Conservation (phyloP, 345 rosid genomes). For the Ricinus communis region DNA sequence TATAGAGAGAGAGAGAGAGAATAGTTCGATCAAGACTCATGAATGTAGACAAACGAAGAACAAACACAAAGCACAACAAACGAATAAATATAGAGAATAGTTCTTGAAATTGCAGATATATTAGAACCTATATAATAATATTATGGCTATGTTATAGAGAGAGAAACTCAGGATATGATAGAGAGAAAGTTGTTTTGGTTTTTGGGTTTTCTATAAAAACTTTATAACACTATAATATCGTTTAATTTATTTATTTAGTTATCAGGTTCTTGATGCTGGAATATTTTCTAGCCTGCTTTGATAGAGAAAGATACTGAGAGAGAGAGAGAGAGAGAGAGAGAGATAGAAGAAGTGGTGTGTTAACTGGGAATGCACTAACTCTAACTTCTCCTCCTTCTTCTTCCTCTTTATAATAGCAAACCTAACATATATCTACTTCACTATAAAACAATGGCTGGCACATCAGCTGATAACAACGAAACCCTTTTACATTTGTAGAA, state of each 20-base stretch:
- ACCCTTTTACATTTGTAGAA: not conserved
- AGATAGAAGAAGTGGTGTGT: constrained; percentile 19
- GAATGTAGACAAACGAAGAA: constrained; percentile 34
- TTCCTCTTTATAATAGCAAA: not conserved
- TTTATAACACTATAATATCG: too few species aligned
- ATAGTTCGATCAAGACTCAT: constrained; percentile 17
- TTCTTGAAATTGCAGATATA: constrained; percentile 22
- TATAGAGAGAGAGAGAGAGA: too few species aligned
- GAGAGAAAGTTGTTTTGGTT: too few species aligned
- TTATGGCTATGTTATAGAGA: constrained; percentile 14
- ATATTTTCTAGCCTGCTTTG: constrained; percentile 6
- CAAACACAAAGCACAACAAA: constrained; percentile 36
- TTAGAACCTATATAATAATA: constrained; percentile 24
- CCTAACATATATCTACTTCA: not conserved
- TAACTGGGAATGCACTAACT: constrained; percentile 33
- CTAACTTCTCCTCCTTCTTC: not conserved
- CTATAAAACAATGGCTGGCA: not conserved
- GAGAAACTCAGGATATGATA: constrained; percentile 10
- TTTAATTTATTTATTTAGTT: not conserved
- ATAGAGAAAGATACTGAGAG: too few species aligned
- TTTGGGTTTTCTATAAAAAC: too few species aligned
- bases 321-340: not conserved
- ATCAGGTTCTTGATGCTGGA: not conserved
- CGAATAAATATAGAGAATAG: constrained; percentile 22
- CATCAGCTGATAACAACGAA: not conserved